phyloP scores from a whole-genome alignment of 305 asterid genomes.

The Fraxinus sp. region DNA sequence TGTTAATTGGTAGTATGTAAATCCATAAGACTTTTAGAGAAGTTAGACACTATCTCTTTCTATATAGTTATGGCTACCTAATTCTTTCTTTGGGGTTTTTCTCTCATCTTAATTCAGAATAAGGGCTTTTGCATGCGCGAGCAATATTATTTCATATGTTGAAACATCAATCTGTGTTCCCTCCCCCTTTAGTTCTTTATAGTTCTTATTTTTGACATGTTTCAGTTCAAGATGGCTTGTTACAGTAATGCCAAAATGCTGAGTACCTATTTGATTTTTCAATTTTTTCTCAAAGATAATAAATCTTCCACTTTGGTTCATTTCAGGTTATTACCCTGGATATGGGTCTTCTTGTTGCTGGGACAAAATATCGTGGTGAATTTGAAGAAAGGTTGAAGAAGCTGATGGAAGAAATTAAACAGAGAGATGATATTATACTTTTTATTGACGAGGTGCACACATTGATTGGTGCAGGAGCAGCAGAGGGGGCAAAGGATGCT shows the following conservation, averaged over 20 bases:
- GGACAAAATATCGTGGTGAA: slow-evolving; percentile 98
- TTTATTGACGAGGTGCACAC: no score
- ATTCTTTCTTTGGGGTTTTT: neutral
- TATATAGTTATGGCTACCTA: neutral
- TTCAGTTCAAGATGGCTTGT: neutral
- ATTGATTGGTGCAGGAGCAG: no score
- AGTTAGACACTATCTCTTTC: neutral
- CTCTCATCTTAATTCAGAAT: neutral
- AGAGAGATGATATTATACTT: no score
- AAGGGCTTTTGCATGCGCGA: neutral
- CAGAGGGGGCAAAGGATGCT: slow-evolving; percentile 81
- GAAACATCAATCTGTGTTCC: neutral
- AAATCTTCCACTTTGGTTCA: slow-evolving; percentile 9
- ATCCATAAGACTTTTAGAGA: neutral
- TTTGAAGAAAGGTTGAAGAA: slow-evolving; percentile 55
- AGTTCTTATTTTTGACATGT: neutral
- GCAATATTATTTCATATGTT: neutral
- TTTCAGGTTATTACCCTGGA: slow-evolving; percentile 89
- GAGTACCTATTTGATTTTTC: neutral
- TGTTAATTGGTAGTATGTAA: neutral
- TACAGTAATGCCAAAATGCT: neutral
- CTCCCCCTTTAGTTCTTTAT: neutral
- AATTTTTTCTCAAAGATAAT: neutral
- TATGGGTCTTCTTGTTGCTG: slow-evolving; percentile 96
- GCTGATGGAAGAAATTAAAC: no score